A percentile compares a stretch with the other conserved stretches of the same genome.
phyloP scores from a whole-genome alignment of 1,284 basidiomycete species.

The Prillingera fragicola region DNA sequence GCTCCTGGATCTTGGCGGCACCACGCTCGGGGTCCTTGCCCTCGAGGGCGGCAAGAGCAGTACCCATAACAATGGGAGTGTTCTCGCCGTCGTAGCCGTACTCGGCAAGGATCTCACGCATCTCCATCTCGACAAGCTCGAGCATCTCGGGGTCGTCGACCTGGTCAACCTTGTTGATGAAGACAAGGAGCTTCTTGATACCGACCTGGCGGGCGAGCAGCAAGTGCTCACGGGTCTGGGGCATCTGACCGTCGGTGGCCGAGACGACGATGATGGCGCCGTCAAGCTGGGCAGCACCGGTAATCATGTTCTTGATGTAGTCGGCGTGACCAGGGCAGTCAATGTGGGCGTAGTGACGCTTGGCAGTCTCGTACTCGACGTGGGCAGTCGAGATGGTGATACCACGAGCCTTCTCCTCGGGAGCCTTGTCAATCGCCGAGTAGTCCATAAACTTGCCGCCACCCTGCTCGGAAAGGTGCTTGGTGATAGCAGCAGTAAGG shows the following conservation, averaged over 20 bases:
- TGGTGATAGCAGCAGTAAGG: conserved; percentile 97
- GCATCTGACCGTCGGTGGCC: conserved; percentile 99
- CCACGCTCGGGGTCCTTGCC: conserved; percentile 74
- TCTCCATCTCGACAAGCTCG: conserved; percentile 99
- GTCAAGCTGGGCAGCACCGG: conserved; percentile 98
- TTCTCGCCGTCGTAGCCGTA: conserved; percentile 96
- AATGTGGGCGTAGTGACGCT: conserved; percentile 96
- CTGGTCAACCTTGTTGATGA: conserved; percentile 87
- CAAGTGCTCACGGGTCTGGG: conserved; percentile 97
- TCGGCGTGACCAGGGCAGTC: conserved; percentile 75
- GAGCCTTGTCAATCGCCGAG: conserved; percentile 98
- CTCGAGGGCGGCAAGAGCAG: conserved; percentile 91
- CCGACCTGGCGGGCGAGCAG: conserved; percentile 97
- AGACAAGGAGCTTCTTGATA: conserved; percentile 96
- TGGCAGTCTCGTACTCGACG: conserved; percentile 93
- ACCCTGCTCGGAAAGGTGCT: conserved; percentile 78
- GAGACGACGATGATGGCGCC: conserved; percentile 97
- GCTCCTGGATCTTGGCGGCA: conserved; percentile 70
- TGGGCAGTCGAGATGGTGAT: conserved; percentile 88
- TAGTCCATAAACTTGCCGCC: conserved; percentile 94
- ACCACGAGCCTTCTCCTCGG: conserved; percentile 98
- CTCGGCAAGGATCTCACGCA: conserved; percentile 89
- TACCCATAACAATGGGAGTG: conserved; percentile 95
- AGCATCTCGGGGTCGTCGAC: conserved; percentile 97
- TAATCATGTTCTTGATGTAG: conserved; percentile 98